Conservation (phyloP, 495 filamentous ascomycete species). For the Margaritispora aquatica region DNA sequence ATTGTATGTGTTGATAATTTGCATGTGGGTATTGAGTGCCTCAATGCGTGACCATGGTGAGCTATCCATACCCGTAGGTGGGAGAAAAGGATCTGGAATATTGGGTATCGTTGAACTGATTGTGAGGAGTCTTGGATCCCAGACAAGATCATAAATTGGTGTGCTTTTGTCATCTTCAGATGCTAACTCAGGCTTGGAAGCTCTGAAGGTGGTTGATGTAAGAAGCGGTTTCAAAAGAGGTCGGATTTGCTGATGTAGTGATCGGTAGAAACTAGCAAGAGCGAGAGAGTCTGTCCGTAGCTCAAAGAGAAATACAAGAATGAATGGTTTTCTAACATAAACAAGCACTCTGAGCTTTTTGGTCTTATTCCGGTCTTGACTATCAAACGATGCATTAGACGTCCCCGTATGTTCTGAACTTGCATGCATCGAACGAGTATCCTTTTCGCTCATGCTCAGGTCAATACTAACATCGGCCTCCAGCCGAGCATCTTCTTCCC, state of each 20-base stretch:
- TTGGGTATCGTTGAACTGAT: conserved; percentile 84
- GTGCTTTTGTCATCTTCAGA: conserved; percentile 16
- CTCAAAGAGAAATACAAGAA: conserved; percentile 85
- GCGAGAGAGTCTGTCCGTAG: conserved; percentile 59
- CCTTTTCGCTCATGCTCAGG: conserved; percentile 31
- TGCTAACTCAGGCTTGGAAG: conserved; percentile 34
- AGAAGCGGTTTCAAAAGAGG: conserved; percentile 70
- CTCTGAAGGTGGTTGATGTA: conserved; percentile 53
- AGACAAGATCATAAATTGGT: conserved; percentile 77
- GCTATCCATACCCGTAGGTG: not conserved
- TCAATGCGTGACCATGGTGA: conserved; percentile 69
- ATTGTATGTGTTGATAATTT: conserved; percentile 70
- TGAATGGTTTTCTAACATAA: conserved; percentile 72
- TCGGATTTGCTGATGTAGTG: conserved; percentile 72
- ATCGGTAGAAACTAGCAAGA: conserved; percentile 66
- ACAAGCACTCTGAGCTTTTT: conserved; percentile 66
- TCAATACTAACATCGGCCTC: conserved; percentile 37
- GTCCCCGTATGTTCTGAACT: conserved; percentile 18
- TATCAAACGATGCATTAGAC: conserved; percentile 29
- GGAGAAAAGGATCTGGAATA: conserved; percentile 59
- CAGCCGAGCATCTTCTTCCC: conserved; percentile 23
- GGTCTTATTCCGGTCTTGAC: conserved; percentile 43
- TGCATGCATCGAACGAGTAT: conserved; percentile 11
- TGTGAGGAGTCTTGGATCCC: conserved; percentile 69
- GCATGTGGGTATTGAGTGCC: conserved; percentile 83